A percentile compares a stretch with the other conserved stretches of the same genome.
Conservation (phyloP, 208 protist species). For the Polymyxa betae region DNA sequence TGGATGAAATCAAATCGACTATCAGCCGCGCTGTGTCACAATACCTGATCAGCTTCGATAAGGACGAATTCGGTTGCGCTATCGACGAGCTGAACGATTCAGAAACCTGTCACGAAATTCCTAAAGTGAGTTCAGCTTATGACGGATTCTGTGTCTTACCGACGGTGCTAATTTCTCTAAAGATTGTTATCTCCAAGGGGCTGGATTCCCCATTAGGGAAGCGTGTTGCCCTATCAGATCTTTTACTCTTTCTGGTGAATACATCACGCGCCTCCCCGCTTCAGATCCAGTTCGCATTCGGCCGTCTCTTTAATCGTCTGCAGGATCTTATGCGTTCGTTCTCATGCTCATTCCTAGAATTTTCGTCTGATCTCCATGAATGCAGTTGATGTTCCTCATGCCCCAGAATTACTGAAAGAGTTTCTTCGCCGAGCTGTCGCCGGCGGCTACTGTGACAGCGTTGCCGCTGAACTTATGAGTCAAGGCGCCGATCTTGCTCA, state of each 20-base stretch:
- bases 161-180: neutral
- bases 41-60: neutral
- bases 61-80: neutral
- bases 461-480: neutral
- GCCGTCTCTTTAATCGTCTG: neutral
- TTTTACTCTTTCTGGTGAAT: neutral
- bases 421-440: neutral
- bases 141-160: neutral
- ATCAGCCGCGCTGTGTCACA: neutral
- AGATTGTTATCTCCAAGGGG: neutral
- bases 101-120: neutral
- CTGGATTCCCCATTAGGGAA: neutral
- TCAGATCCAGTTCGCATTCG: neutral
- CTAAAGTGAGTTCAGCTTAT: neutral
- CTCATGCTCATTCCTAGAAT: neutral
- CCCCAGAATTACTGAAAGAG: neutral
- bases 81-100: neutral
- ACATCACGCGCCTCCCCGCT: neutral
- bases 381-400: neutral
- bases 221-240: neutral
- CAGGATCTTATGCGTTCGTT: neutral
- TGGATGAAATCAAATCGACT: neutral
- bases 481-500: neutral
- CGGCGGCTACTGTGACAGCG: neutral
- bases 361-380: neutral